Percentiles rank a stretch among this genome's conserved stretches.
phyloP scores from a whole-genome alignment of 2,329 filamentous ascomycete species.

The Decorospora gaudefroyi region DNA sequence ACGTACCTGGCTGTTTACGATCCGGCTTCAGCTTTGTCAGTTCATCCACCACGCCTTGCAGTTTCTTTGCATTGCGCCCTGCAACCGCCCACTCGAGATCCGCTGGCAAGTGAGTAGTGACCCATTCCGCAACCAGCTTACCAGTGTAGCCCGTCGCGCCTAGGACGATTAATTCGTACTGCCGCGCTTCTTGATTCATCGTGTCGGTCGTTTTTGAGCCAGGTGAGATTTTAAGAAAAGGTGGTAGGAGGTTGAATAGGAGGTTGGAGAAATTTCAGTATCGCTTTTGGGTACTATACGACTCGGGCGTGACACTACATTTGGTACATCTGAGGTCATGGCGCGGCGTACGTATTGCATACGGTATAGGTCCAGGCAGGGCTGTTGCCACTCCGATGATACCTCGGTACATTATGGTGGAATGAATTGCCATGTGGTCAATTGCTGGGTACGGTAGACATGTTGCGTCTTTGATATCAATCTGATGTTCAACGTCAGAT shows the following conservation, averaged over 20 bases:
- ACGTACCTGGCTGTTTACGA: slow-evolving; percentile 68
- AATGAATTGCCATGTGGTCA: no score
- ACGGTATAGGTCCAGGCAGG: slow-evolving; percentile 1
- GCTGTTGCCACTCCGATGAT: not conserved
- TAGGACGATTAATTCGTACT: slow-evolving; percentile 69
- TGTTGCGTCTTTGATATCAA: no score
- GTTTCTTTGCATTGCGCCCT: slow-evolving; percentile 76
- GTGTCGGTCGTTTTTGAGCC: slow-evolving; percentile 7
- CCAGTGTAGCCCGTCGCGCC: slow-evolving; percentile 84
- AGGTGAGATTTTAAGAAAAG: slow-evolving; percentile 13
- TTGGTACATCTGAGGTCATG: slow-evolving; percentile 24
- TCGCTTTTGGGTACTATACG: slow-evolving; percentile 15
- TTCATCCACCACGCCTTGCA: slow-evolving; percentile 69
- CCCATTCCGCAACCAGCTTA: slow-evolving; percentile 73
- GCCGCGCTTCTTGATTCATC: slow-evolving; percentile 45
- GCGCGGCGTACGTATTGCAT: slow-evolving; percentile 19
- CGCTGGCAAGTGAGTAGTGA: slow-evolving; percentile 70
- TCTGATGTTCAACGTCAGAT: no score
- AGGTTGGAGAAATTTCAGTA: slow-evolving; percentile 12
- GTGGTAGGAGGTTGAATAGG: not conserved
- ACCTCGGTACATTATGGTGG: not conserved
- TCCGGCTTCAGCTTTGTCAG: slow-evolving; percentile 70
- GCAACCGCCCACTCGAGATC: slow-evolving; percentile 86
- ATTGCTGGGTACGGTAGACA: no score
- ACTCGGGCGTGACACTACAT: slow-evolving; percentile 30